These are phyloP conservation scores for Colletotrichum trifolii DNA, from an alignment of 2,329 filamentous ascomycete species.

Conservation along the genomic window DNA sequence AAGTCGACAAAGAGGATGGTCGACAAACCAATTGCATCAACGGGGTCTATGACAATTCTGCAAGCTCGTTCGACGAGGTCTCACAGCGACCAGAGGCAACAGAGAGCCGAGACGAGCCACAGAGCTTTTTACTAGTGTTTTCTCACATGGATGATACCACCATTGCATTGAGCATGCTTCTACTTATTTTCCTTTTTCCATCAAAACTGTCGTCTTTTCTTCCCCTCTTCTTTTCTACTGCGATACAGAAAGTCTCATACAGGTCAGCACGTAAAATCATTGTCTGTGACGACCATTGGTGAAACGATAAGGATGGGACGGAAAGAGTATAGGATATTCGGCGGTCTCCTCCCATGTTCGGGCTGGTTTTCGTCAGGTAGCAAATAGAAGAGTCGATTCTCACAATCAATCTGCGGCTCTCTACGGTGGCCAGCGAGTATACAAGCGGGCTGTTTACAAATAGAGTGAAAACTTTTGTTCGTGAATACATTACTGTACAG, in stretches of 20 bases:
- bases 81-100: constrained; percentile 34
- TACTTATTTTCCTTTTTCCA: constrained; percentile 40
- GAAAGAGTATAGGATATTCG: constrained; percentile 22
- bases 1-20: constrained; percentile 10
- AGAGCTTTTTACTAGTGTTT: constrained; percentile 37
- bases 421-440: not conserved
- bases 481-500: constrained; percentile 34
- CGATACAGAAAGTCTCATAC: constrained; percentile 35
- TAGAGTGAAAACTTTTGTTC: constrained; percentile 2
- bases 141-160: constrained; percentile 55
- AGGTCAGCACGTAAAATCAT: constrained; percentile 34
- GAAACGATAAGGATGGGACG: constrained; percentile 2
- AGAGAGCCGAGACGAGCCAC: constrained; percentile 35
- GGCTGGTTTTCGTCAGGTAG: constrained; percentile 23
- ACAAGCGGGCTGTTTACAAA: not conserved
- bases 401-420: not conserved
- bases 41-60: constrained; percentile 35
- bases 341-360: constrained; percentile 12
- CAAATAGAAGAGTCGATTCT: constrained; percentile 32
- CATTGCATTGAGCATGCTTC: constrained; percentile 51
- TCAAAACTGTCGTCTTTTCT: constrained; percentile 22
- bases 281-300: constrained; percentile 22
- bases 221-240: constrained; percentile 31
- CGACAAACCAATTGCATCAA: constrained; percentile 35
- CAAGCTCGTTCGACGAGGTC: constrained; percentile 32